Base-by-base conservation (phyloP, 2,329 filamentous ascomycete genomes). In the Diaporthe citrichinensis region DNA sequence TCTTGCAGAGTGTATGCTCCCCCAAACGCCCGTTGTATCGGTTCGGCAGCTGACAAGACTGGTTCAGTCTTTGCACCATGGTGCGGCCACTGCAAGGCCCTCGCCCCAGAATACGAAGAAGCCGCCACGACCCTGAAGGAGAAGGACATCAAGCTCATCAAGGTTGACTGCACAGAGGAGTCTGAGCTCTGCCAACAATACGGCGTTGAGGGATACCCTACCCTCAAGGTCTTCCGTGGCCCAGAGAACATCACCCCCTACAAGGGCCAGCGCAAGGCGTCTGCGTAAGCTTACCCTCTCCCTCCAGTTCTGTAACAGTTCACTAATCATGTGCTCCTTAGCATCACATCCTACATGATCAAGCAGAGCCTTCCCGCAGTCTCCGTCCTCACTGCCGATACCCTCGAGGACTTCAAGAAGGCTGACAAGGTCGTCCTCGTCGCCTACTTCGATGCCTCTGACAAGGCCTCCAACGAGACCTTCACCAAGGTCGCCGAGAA, bases 51-150 rank as follows among this genome's bases (percentile, higher is more conserved):
- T 31, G 28, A 77, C 65, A 55, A 51, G 36, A 23, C 17, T 34
- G 34, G n/a, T 14, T 75, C 78, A 95, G 94, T 98, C 92, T 98
- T 95, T 85, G 96, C 96, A 80, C 96, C 96, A 81, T 98, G 96
- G 96, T 98, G 94, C 81, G 96, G 96, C 79, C 96, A 98, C 91
- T 98, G 96, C 94, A 98, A 99, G 90, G 96, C 96, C 77, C 94
- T 99, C 79, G 97, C 94, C 78, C 94, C 94, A 83, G 94, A 97
- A 87, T 97, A 97, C 86, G 95, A 97, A 88, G 92, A 94, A 85
- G 94, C 95, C 71, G 95, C 95, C 69, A 96, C 94, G 41, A 90
- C 92, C 44, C 89, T 97, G 78, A 96, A 96, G 90, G 94, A 95
- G 87, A 97, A 96, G 92, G 90, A 94, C 84, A 96, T 97, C 86